phyloP scores from a whole-genome alignment of 2,329 filamentous ascomycete genomes.

The Emergomyces orientalis region DNA sequence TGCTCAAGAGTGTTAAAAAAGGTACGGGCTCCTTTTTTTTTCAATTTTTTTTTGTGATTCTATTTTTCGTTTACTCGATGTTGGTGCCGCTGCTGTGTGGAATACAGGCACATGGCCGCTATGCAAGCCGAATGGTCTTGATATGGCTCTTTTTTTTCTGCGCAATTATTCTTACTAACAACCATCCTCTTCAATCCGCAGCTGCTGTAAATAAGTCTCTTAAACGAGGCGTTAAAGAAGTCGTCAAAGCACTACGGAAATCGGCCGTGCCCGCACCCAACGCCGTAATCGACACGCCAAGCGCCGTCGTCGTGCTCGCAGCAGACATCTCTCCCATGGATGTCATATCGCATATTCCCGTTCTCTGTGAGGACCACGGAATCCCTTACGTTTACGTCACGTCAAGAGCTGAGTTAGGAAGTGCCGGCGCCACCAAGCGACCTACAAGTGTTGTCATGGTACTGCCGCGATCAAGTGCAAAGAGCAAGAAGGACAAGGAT shows the following conservation, averaged over 20 bases:
- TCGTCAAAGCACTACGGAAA: conserved; percentile 96
- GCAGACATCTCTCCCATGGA: conserved; percentile 98
- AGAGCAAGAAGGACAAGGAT: conserved; percentile 42
- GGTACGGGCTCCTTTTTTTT: conserved; percentile 23
- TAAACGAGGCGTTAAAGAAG: conserved; percentile 97
- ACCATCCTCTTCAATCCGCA: conserved; percentile 33
- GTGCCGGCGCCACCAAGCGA: conserved; percentile 87
- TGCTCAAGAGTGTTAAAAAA: conserved; percentile 45
- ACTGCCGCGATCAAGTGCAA: conserved; percentile 41
- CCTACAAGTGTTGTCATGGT: conserved; percentile 95
- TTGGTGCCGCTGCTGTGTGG: background rate
- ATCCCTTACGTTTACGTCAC: conserved; percentile 94
- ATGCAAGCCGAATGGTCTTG: background rate
- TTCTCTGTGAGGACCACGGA: conserved; percentile 96
- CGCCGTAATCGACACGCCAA: conserved; percentile 52
- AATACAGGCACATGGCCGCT: background rate
- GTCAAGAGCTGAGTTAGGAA: conserved; percentile 85
- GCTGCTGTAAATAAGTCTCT: conserved; percentile 92
- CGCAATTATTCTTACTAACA: conserved; percentile 17
- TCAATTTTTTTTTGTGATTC: background rate
- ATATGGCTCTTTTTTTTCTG: background rate
- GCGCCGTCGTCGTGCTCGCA: conserved; percentile 77
- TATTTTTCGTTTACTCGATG: background rate
- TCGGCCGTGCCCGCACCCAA: conserved; percentile 61
- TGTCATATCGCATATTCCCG: conserved; percentile 94